Evolutionary conservation across 2,329 filamentous ascomycete species (phyloP).

Genomic region (Monosporascus sp.): DNA sequence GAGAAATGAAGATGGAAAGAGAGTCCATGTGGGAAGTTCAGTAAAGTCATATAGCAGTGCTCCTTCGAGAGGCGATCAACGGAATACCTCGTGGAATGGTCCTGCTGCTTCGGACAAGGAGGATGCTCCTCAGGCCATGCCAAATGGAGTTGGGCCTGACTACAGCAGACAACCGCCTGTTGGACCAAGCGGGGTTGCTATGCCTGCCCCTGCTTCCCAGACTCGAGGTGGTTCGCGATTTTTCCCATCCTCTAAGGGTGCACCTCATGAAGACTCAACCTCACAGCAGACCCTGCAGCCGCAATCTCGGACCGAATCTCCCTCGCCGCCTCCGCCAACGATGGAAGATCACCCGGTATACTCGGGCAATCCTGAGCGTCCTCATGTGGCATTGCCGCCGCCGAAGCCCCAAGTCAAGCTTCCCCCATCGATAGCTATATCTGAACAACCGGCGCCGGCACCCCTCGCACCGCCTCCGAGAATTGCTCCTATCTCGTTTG

Average conservation of each 20-base stretch:
- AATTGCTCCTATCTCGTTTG: slow-evolving; percentile 39
- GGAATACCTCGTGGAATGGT: not conserved
- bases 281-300: slow-evolving; percentile 23
- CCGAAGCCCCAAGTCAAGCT: slow-evolving; percentile 75
- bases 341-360: slow-evolving; percentile 68
- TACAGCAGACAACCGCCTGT: slow-evolving; percentile 10
- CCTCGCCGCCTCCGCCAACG: slow-evolving; percentile 68
- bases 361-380: slow-evolving; percentile 58
- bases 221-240: slow-evolving; percentile 53
- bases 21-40: slow-evolving; percentile 21
- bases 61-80: not conserved
- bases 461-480: slow-evolving; percentile 26
- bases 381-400: slow-evolving; percentile 64
- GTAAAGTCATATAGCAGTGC: not conserved
- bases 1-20: slow-evolving; percentile 26
- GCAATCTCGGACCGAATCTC: slow-evolving; percentile 46
- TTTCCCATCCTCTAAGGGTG: slow-evolving; percentile 50
- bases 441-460: slow-evolving; percentile 34
- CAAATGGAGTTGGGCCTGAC: slow-evolving; percentile 10
- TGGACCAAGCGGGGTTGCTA: slow-evolving; percentile 8
- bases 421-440: slow-evolving; percentile 57
- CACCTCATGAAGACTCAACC: slow-evolving; percentile 33
- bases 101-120: not conserved
- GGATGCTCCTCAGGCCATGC: slow-evolving; percentile 18
- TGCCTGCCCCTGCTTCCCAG: slow-evolving; percentile 27